phyloP scores from a whole-genome alignment of 2,329 filamentous ascomycete species.

The Lizonia empirigonia region DNA sequence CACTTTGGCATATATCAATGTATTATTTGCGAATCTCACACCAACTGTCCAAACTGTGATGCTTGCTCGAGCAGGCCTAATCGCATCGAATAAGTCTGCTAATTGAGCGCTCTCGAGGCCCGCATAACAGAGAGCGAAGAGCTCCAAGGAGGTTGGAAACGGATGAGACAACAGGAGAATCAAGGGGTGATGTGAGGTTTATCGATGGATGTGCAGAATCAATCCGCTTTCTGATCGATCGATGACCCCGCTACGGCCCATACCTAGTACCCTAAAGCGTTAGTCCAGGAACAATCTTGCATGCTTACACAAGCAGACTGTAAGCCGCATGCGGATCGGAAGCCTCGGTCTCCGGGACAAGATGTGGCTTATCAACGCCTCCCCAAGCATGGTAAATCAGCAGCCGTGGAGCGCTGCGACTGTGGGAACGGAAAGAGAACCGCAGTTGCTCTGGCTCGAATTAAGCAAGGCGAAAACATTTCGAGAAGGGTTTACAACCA shows the following conservation, averaged over 20 bases:
- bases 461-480: background rate
- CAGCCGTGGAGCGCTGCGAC: background rate
- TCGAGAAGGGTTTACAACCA: conserved; percentile 13
- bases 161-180: background rate
- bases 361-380: conserved; percentile 7
- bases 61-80: no score
- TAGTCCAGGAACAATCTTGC: conserved; percentile 17
- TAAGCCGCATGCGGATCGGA: conserved; percentile 16
- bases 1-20: conserved; percentile 11
- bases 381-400: background rate
- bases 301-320: conserved; percentile 25
- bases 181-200: background rate
- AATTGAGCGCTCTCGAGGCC: background rate
- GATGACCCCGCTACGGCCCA: conserved; percentile 20
- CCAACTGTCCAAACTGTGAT: background rate
- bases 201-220: background rate
- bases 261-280: conserved; percentile 16
- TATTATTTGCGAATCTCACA: conserved; percentile 12
- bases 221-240: background rate
- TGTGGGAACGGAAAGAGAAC: conserved; percentile 1
- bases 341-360: conserved; percentile 4
- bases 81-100: background rate
- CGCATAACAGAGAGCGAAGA: background rate
- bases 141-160: background rate
- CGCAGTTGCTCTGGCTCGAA: background rate